phyloP scores from a whole-genome alignment of 192 early-diverging fungal genomes.

The Linnemannia schmuckeri region DNA sequence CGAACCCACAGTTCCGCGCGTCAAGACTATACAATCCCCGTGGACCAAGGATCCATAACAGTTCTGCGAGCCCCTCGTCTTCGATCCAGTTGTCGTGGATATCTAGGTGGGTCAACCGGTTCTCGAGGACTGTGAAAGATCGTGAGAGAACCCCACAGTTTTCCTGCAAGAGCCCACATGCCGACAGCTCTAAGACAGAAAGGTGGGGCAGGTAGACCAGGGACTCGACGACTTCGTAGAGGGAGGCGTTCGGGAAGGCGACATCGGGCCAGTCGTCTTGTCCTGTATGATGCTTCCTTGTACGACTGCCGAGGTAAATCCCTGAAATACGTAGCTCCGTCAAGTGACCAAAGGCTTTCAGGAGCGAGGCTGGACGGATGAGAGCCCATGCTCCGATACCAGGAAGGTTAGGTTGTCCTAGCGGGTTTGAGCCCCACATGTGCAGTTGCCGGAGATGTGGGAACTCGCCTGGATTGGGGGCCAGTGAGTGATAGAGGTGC shows the following conservation, averaged over 20 bases:
- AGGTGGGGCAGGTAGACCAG: slow-evolving; percentile 13
- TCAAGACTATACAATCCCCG: slow-evolving; percentile 14
- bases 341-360: slow-evolving; percentile 22
- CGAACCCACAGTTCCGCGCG: slow-evolving; percentile 29
- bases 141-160: slow-evolving; percentile 4
- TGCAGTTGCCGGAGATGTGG: slow-evolving; percentile 17
- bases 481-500: neutral
- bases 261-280: neutral
- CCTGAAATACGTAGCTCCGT: slow-evolving; percentile 24
- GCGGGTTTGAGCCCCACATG: slow-evolving; percentile 20
- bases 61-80: slow-evolving; percentile 29
- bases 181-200: slow-evolving; percentile 13
- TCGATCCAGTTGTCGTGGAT: slow-evolving; percentile 42
- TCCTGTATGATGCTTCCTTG: neutral
- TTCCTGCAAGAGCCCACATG: slow-evolving; percentile 17
- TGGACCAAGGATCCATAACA: slow-evolving; percentile 21
- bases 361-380: neutral
- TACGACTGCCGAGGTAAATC: slow-evolving; percentile 12
- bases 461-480: slow-evolving; percentile 21
- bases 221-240: slow-evolving; percentile 10
- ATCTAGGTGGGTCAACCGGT: slow-evolving; percentile 27
- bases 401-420: neutral
- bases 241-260: neutral
- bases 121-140: slow-evolving; percentile 8
- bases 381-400: neutral